These are phyloP conservation scores for Alternaria conjuncta DNA, from an alignment of 2,329 filamentous ascomycete genomes.

Conservation along the genomic window DNA sequence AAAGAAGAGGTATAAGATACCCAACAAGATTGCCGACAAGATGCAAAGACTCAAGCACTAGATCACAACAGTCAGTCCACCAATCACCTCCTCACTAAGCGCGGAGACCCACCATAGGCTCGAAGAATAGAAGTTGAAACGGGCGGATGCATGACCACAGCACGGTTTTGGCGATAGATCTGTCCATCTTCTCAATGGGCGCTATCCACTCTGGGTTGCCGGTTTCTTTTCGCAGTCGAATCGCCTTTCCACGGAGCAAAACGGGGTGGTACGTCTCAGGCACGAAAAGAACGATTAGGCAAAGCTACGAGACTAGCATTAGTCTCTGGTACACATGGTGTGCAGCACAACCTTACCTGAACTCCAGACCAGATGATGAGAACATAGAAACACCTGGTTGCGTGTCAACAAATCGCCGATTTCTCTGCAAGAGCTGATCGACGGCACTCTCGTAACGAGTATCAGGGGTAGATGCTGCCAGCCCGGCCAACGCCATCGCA, in stretches of 20 bases:
- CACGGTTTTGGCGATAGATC: conserved; percentile 66
- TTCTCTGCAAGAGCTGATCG: not conserved
- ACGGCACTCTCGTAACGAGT: conserved; percentile 1
- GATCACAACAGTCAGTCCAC: conserved; percentile 32
- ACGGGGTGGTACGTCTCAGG: conserved; percentile 85
- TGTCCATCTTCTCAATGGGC: conserved; percentile 74
- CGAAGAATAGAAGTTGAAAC: conserved; percentile 78
- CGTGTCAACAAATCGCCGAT: conserved; percentile 33
- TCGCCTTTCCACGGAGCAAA: conserved; percentile 75
- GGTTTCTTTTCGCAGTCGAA: conserved; percentile 72
- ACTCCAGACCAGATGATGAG: conserved; percentile 80
- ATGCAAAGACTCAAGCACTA: conserved; percentile 76
- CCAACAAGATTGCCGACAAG: conserved; percentile 83
- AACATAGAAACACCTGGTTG: conserved; percentile 66
- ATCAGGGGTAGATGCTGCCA: conserved; percentile 4
- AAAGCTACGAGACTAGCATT: conserved; percentile 56
- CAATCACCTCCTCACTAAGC: conserved; percentile 19
- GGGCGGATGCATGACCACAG: conserved; percentile 66
- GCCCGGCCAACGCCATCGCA: conserved; percentile 1
- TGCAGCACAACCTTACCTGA: conserved; percentile 37
- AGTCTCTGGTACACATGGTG: conserved; percentile 20
- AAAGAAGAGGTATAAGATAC: conserved; percentile 89
- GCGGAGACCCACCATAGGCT: conserved; percentile 70
- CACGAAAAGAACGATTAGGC: conserved; percentile 72
- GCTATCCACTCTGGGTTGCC: conserved; percentile 79